A percentile compares a stretch with the other conserved stretches of the same genome.
Conservation (phyloP, 1,139 yeast genomes). For the Hansenula lynferdii region DNA sequence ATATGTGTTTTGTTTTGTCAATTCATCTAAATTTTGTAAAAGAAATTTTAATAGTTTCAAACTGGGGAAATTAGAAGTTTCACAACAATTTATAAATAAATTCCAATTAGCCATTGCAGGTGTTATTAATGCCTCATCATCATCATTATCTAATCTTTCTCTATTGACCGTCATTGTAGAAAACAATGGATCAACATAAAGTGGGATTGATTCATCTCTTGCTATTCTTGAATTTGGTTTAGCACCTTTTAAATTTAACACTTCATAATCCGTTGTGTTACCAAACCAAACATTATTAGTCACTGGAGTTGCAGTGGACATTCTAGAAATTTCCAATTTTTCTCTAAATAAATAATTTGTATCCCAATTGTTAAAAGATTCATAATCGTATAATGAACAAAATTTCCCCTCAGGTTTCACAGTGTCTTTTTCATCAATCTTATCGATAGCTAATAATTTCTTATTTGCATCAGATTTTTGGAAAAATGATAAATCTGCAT, state of each 20-base stretch:
- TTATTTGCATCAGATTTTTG: conserved; percentile 13
- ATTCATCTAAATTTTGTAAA: conserved; percentile 24
- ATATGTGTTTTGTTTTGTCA: conserved; percentile 30
- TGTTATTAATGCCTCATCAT: conserved; percentile 27
- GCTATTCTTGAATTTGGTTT: conserved; percentile 1
- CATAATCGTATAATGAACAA: conserved; percentile 27
- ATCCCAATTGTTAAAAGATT: conserved; percentile 56
- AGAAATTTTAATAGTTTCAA: conserved; percentile 32
- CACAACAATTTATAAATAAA: conserved; percentile 39
- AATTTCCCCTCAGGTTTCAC: conserved; percentile 4
- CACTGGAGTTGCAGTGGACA: conserved; percentile 75
- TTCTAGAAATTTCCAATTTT: conserved; percentile 71
- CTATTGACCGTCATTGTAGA: conserved; percentile 40
- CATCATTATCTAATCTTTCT: conserved; percentile 10
- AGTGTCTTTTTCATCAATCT: conserved; percentile 5
- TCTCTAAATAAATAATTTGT: conserved; percentile 69
- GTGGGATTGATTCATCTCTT: conserved; percentile 21
- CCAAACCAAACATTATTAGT: conserved; percentile 70
- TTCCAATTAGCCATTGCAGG: conserved; percentile 35
- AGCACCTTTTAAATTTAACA: conserved; percentile 20
- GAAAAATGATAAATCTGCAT: conserved; percentile 19
- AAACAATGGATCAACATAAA: conserved; percentile 46
- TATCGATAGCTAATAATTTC: conserved; percentile 20
- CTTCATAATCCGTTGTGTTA: conserved; percentile 53
- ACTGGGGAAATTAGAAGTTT: conserved; percentile 56